A percentile compares a stretch with the other conserved stretches of the same genome.
Evolutionary conservation across 495 filamentous ascomycete species (phyloP).

Genomic region (Opeltia flavorubescens): DNA sequence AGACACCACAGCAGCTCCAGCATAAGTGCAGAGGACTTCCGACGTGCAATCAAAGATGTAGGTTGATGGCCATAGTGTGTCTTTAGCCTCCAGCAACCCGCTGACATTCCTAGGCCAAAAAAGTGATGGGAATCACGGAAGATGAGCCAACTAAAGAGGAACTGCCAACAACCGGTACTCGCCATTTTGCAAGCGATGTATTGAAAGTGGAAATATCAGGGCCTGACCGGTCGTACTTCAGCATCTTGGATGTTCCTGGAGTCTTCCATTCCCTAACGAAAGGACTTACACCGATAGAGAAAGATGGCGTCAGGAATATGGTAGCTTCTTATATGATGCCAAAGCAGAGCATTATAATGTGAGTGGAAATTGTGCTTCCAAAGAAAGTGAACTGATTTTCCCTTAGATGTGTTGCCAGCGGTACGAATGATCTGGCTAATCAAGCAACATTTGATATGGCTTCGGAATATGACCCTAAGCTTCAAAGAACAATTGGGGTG

Average conservation of each 20-base stretch:
- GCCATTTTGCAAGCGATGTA: slow-evolving; percentile 30
- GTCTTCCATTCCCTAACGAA: slow-evolving; percentile 27
- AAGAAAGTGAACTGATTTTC: not conserved
- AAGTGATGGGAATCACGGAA: not conserved
- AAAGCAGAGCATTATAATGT: slow-evolving; percentile 31
- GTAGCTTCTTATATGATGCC: slow-evolving; percentile 31
- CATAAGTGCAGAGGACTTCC: slow-evolving; percentile 23
- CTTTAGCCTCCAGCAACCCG: not conserved
- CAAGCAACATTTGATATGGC: slow-evolving; percentile 25
- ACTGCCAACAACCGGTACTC: not conserved
- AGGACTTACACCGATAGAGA: slow-evolving; percentile 23
- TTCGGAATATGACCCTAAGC: slow-evolving; percentile 27
- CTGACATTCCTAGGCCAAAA: not conserved
- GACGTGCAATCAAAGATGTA: slow-evolving; percentile 21
- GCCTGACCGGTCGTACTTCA: slow-evolving; percentile 32
- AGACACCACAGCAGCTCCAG: slow-evolving; percentile 8
- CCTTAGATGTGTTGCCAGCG: slow-evolving; percentile 18
- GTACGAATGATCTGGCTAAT: slow-evolving; percentile 16
- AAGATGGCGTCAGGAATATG: slow-evolving; percentile 23
- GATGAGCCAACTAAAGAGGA: not conserved
- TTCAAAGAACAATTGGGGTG: slow-evolving; percentile 38
- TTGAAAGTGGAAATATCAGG: slow-evolving; percentile 37
- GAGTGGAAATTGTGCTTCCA: slow-evolving; percentile 1
- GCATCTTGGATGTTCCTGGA: slow-evolving; percentile 40
- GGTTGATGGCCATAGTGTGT: not conserved